phyloP scores from a whole-genome alignment of 129 eudicot genomes.

The Cynara cardunculus region DNA sequence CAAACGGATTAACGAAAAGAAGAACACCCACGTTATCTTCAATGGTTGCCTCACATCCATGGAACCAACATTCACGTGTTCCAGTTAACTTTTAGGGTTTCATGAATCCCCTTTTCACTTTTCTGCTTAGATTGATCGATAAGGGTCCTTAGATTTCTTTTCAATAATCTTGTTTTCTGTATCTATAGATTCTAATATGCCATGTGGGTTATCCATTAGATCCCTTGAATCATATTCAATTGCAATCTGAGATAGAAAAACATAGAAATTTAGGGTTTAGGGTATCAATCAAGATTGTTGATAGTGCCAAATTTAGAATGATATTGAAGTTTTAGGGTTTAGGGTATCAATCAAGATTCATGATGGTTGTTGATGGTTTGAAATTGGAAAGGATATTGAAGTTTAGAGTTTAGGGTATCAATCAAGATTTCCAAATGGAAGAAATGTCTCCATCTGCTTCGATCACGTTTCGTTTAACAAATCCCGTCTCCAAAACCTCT shows the following conservation, averaged over 20 bases:
- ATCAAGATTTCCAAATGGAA: slow-evolving; percentile 39
- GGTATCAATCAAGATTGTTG: too few species aligned
- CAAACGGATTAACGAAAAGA: neutral
- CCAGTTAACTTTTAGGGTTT: slow-evolving; percentile 26
- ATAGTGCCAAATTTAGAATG: too few species aligned
- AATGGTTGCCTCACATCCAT: slow-evolving; percentile 59
- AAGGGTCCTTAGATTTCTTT: slow-evolving; percentile 3
- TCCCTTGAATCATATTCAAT: neutral
- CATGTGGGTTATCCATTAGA: neutral
- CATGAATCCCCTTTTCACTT: slow-evolving; percentile 19
- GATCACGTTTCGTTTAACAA: slow-evolving; percentile 47
- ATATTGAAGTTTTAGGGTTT: neutral
- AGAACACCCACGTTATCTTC: neutral
- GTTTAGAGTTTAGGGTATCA: neutral
- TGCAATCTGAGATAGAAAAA: neutral
- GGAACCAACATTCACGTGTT: slow-evolving; percentile 34
- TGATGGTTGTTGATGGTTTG: neutral
- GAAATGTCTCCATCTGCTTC: slow-evolving; percentile 50
- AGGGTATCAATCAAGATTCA: neutral
- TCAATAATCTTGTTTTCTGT: slow-evolving; percentile 6
- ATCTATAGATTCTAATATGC: neutral
- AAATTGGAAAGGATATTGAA: neutral
- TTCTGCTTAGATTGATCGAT: slow-evolving; percentile 8
- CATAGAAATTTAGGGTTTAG: neutral
- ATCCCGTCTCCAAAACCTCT: slow-evolving; percentile 32